Evolutionary conservation across 768 basidiomycete genomes (phyloP).

Genomic region (Boletus subcaerulescens): DNA sequence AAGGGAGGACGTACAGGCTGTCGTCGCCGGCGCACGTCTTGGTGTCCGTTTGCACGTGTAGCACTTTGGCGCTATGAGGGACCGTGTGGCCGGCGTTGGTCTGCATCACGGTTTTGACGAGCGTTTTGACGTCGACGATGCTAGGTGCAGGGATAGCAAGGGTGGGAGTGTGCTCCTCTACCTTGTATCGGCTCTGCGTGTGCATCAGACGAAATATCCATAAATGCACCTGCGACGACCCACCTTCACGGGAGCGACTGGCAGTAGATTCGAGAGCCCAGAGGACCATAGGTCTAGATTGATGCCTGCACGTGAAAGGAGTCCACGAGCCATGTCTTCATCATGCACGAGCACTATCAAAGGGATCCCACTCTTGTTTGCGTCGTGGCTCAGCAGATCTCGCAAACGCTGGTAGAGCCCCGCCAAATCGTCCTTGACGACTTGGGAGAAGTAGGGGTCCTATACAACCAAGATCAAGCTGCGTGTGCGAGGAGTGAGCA

Average conservation of each 20-base stretch:
- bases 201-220: not conserved
- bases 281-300: slow-evolving; percentile 40
- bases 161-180: not conserved
- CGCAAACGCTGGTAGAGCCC: slow-evolving; percentile 17
- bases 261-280: slow-evolving; percentile 32
- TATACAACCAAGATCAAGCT: not conserved
- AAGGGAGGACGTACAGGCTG: slow-evolving; percentile 38
- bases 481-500: not conserved
- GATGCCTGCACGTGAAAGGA: slow-evolving; percentile 41
- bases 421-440: slow-evolving; percentile 7
- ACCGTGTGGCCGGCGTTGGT: slow-evolving; percentile 21
- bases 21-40: slow-evolving; percentile 52
- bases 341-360: slow-evolving; percentile 48
- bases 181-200: slow-evolving; percentile 11
- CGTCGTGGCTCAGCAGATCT: slow-evolving; percentile 20
- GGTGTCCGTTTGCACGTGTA: slow-evolving; percentile 33
- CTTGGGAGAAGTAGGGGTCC: slow-evolving; percentile 18
- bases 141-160: slow-evolving; percentile 26
- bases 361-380: slow-evolving; percentile 27
- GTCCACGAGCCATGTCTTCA: slow-evolving; percentile 36
- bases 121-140: slow-evolving; percentile 40
- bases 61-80: slow-evolving; percentile 31
- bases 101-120: slow-evolving; percentile 42
- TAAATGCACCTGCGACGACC: not conserved
- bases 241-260: slow-evolving; percentile 4